These are phyloP conservation scores for Marsdenia floribunda DNA, from an alignment of 257 asterid species.

Conservation along the genomic window DNA sequence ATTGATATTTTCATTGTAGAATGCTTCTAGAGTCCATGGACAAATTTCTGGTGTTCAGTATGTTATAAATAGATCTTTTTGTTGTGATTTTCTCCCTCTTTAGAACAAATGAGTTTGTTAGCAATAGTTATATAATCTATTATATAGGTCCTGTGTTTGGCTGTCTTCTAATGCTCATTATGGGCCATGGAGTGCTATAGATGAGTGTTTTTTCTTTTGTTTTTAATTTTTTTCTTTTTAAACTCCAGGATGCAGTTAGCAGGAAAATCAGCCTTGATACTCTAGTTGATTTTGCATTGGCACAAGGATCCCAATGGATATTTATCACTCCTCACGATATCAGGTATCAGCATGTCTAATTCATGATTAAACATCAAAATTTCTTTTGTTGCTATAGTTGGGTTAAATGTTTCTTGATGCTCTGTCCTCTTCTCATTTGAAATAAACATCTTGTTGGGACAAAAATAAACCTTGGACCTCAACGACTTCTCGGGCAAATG, in stretches of 20 bases:
- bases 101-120: background rate
- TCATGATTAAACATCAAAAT: background rate
- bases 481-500: background rate
- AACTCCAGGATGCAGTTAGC: slow-evolving; percentile 88
- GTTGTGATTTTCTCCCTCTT: no score
- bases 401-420: background rate
- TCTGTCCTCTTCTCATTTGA: background rate
- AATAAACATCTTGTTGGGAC: background rate
- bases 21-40: background rate
- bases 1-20: no score
- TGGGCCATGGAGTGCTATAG: background rate
- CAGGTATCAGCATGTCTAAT: slow-evolving; percentile 37
- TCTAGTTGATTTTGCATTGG: slow-evolving; percentile 85
- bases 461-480: background rate
- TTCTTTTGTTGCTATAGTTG: background rate
- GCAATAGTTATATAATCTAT: background rate
- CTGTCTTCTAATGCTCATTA: background rate
- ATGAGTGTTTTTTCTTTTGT: background rate
- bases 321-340: slow-evolving; percentile 96
- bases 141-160: background rate
- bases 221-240: background rate
- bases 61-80: no score
- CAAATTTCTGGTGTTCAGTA: background rate
- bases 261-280: slow-evolving; percentile 94
- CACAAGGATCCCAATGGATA: slow-evolving; percentile 93